phyloP scores from a whole-genome alignment of 2,329 filamentous ascomycete species.

The Coleophoma cylindrospora region DNA sequence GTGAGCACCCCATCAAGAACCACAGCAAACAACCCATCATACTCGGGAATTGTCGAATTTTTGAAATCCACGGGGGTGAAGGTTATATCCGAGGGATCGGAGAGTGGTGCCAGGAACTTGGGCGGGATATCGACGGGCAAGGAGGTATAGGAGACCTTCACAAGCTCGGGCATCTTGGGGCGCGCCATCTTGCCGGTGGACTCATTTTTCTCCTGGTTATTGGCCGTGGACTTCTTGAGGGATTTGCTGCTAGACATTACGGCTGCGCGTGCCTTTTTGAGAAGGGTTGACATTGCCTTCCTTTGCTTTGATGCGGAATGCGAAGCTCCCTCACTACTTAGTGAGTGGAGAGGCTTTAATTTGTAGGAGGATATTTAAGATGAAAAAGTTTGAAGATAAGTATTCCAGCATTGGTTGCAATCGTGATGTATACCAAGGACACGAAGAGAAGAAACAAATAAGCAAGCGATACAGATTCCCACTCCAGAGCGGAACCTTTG shows the following conservation, averaged over 20 bases:
- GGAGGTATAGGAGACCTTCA: constrained; percentile 27
- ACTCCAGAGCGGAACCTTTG: too few species aligned
- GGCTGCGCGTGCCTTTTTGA: background rate
- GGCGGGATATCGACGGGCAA: constrained; percentile 34
- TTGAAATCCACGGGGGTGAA: constrained; percentile 49
- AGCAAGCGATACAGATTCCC: too few species aligned
- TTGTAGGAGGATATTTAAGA: too few species aligned
- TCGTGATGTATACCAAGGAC: too few species aligned
- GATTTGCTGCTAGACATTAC: background rate
- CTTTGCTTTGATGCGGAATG: too few species aligned
- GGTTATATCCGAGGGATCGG: constrained; percentile 37
- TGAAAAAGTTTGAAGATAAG: too few species aligned
- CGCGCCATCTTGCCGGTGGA: background rate
- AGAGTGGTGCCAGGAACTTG: constrained; percentile 41
- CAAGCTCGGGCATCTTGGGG: constrained; percentile 1
- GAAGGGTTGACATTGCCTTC: background rate
- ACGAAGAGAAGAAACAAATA: too few species aligned
- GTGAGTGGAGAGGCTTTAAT: too few species aligned
- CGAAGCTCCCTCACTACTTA: too few species aligned
- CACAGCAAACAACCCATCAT: constrained; percentile 50
- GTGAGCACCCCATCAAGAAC: constrained; percentile 58
- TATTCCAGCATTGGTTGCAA: too few species aligned
- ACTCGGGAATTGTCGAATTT: constrained; percentile 43
- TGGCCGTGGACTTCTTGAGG: background rate
- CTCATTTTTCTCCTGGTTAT: background rate